phyloP scores from a whole-genome alignment of 352 stramenopile genomes.

The Pythium brachiatum region DNA sequence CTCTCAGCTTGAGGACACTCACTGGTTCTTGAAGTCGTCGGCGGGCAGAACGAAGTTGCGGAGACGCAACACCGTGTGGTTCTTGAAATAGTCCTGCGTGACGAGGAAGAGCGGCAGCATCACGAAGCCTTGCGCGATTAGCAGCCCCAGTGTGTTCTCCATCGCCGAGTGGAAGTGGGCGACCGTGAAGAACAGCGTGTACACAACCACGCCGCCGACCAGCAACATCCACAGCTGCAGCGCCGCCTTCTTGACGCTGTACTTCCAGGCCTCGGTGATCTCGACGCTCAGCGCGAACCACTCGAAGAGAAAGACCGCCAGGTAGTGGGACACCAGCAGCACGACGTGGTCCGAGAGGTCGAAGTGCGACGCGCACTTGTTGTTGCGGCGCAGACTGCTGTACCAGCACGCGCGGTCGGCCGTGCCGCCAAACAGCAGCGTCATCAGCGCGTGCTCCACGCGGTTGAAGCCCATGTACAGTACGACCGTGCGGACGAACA shows the following conservation, averaged over 20 bases:
- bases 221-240: conserved; percentile 48
- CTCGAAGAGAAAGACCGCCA: conserved; percentile 70
- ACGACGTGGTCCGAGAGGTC: conserved; percentile 83
- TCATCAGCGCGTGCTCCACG: conserved; percentile 44
- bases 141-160: conserved; percentile 62
- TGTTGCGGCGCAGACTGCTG: conserved; percentile 44
- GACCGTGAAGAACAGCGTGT: conserved; percentile 69
- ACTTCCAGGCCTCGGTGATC: conserved; percentile 16
- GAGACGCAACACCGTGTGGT: conserved; percentile 43
- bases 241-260: conserved; percentile 47
- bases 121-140: conserved; percentile 51
- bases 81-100: conserved; percentile 56
- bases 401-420: conserved; percentile 53
- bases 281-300: conserved; percentile 69
- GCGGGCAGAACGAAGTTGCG: conserved; percentile 60
- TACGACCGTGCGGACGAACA: conserved; percentile 62
- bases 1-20: neutral
- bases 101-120: conserved; percentile 68
- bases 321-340: conserved; percentile 67
- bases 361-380: conserved; percentile 51
- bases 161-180: conserved; percentile 65
- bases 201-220: conserved; percentile 32
- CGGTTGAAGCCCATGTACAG: conserved; percentile 61
- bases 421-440: conserved; percentile 35
- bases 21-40: conserved; percentile 11